Evolutionary conservation across 345 rosid species (phyloP).

Genomic region (Ceriops tagal): DNA sequence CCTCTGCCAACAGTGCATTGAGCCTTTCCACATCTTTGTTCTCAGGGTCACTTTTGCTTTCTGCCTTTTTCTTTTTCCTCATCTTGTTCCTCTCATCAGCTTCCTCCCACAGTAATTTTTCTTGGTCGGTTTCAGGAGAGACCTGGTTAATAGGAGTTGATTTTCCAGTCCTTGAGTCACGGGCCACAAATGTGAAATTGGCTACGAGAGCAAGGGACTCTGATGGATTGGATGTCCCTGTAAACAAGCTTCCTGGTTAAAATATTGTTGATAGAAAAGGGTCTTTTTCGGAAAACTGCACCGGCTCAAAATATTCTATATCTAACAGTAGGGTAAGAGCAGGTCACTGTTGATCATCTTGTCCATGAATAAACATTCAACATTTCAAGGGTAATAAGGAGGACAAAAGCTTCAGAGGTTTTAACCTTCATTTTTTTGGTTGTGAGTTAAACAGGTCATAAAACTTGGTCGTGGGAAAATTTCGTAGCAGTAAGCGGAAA

Average conservation of each 20-base stretch:
- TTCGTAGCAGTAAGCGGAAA: background rate
- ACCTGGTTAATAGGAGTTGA: conserved; percentile 67
- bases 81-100: conserved; percentile 75
- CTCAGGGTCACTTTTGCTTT: conserved; percentile 27
- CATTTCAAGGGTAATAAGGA: background rate
- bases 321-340: background rate
- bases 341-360: background rate
- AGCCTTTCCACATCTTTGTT: conserved; percentile 48
- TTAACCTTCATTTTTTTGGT: background rate
- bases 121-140: conserved; percentile 60
- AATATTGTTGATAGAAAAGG: background rate
- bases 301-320: background rate
- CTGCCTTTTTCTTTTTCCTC: conserved; percentile 54
- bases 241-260: conserved; percentile 12
- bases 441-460: no score
- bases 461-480: no score
- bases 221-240: conserved; percentile 37
- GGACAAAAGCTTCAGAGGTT: background rate
- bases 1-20: conserved; percentile 63
- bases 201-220: conserved; percentile 67
- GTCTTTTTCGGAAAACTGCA: background rate
- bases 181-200: conserved; percentile 85
- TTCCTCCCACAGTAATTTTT: conserved; percentile 67
- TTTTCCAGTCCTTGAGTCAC: conserved; percentile 74
- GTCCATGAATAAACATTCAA: background rate